Percentiles rank a stretch among this genome's conserved stretches.
Evolutionary conservation across 345 rosid genomes (phyloP).

Genomic region (Acer saccharum): DNA sequence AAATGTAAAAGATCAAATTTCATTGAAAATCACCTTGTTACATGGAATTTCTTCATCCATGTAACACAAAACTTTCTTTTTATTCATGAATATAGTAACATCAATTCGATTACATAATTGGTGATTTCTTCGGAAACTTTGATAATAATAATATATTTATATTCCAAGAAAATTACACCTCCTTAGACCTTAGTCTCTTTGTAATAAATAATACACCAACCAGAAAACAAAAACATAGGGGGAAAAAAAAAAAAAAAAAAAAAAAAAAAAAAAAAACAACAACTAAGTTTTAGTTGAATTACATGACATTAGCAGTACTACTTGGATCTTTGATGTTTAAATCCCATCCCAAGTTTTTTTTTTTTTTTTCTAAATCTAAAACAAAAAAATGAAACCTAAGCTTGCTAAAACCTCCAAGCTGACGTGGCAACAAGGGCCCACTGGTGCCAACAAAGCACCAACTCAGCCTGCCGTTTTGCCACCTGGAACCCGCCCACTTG

Average conservation of each 20-base stretch:
- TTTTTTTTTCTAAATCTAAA: slow-evolving; percentile 1
- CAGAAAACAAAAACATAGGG: background rate
- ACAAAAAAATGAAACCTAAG: background rate
- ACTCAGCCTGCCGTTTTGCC: slow-evolving; percentile 79
- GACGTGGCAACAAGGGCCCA: slow-evolving; percentile 84
- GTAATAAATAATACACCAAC: background rate
- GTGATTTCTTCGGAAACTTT: too few relatives aligned
- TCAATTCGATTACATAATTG: too few relatives aligned
- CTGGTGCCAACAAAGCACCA: slow-evolving; percentile 93
- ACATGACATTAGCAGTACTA: slow-evolving; percentile 18
- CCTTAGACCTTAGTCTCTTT: background rate
- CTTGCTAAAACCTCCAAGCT: slow-evolving; percentile 70
- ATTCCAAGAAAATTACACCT: background rate
- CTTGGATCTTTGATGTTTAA: background rate
- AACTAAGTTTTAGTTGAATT: background rate
- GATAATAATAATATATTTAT: background rate
- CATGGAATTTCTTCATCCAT: too few relatives aligned
- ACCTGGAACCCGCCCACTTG: slow-evolving; percentile 88
- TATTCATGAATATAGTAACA: too few relatives aligned
- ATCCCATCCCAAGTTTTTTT: background rate
- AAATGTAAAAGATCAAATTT: too few relatives aligned
- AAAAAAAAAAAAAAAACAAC: too few relatives aligned
- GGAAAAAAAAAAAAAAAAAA: too few relatives aligned
- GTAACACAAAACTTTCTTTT: too few relatives aligned
- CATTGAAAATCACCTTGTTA: too few relatives aligned